phyloP scores from a whole-genome alignment of 2,329 filamentous ascomycete genomes.

The Fusarium sp. region DNA sequence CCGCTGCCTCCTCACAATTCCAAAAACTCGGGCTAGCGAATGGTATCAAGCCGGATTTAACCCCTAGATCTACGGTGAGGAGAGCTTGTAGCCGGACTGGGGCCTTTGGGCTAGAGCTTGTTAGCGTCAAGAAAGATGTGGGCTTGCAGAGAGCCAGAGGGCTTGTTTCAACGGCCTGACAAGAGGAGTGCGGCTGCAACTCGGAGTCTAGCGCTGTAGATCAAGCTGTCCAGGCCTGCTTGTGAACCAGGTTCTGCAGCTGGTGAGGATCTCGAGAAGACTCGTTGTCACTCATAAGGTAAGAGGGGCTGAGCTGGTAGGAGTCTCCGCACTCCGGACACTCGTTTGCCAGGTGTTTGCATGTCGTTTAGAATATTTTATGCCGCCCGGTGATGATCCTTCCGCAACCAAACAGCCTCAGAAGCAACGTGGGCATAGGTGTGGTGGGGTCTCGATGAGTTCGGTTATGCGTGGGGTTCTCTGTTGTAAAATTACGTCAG shows the following conservation, averaged over 20 bases:
- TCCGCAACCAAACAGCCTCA: constrained; percentile 23
- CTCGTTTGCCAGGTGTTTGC: constrained; percentile 10
- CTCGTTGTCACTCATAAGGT: background rate
- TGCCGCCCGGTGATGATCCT: constrained; percentile 24
- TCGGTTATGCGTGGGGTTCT: constrained; percentile 16
- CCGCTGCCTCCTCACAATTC: constrained; percentile 39
- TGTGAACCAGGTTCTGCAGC: constrained; percentile 3
- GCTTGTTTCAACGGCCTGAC: constrained; percentile 43
- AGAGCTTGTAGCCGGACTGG: constrained; percentile 40
- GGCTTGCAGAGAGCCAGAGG: constrained; percentile 19
- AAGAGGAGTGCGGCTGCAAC: constrained; percentile 32
- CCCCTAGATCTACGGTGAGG: constrained; percentile 42
- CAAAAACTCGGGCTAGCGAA: constrained; percentile 44
- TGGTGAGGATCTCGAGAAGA: background rate
- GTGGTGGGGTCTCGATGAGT: constrained; percentile 10
- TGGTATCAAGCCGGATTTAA: constrained; percentile 40
- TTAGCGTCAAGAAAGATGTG: constrained; percentile 25
- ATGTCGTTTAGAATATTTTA: constrained; percentile 7
- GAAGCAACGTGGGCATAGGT: constrained; percentile 36
- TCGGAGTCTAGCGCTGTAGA: constrained; percentile 30
- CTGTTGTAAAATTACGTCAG: background rate
- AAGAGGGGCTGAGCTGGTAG: background rate
- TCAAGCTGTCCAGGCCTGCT: constrained; percentile 10
- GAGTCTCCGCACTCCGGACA: background rate
- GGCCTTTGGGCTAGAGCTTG: constrained; percentile 29